phyloP scores from a whole-genome alignment of 208 protist genomes.

The Crithidia bombi region DNA sequence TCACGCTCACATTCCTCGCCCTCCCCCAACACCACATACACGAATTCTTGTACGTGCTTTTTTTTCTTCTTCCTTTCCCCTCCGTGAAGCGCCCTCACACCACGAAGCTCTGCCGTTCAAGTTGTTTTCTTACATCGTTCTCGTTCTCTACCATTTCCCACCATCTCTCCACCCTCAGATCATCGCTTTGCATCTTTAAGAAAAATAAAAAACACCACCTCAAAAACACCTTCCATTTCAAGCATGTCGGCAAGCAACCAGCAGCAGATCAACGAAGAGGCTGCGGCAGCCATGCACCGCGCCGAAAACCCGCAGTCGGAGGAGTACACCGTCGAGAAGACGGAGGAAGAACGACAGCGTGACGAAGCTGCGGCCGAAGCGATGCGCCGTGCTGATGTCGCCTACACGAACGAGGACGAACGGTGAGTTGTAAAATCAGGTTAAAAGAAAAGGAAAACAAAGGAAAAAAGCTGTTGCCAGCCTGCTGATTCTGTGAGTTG shows the following conservation, averaged over 20 bases:
- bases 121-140: slow-evolving; percentile 18
- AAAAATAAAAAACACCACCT: no score
- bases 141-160: no score
- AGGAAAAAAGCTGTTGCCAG: not conserved
- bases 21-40: no score
- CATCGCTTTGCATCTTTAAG: no score
- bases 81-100: no score
- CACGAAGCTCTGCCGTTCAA: no score
- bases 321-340: slow-evolving; percentile 10
- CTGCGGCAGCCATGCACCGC: slow-evolving; percentile 32
- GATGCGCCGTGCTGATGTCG: slow-evolving; percentile 28
- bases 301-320: slow-evolving; percentile 24
- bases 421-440: slow-evolving; percentile 5
- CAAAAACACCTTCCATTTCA: not conserved
- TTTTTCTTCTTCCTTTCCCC: slow-evolving; percentile 4
- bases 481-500: no score
- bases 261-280: slow-evolving; percentile 30
- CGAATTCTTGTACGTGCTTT: no score
- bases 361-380: slow-evolving; percentile 27
- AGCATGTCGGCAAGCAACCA: slow-evolving; percentile 17
- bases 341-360: slow-evolving; percentile 1
- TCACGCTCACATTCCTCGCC: not conserved
- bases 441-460: slow-evolving; percentile 7
- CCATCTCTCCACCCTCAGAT: no score
- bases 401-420: slow-evolving; percentile 11